Evolutionary conservation across 768 basidiomycete genomes (phyloP).

Genomic region (Neoboletus magnificus): DNA sequence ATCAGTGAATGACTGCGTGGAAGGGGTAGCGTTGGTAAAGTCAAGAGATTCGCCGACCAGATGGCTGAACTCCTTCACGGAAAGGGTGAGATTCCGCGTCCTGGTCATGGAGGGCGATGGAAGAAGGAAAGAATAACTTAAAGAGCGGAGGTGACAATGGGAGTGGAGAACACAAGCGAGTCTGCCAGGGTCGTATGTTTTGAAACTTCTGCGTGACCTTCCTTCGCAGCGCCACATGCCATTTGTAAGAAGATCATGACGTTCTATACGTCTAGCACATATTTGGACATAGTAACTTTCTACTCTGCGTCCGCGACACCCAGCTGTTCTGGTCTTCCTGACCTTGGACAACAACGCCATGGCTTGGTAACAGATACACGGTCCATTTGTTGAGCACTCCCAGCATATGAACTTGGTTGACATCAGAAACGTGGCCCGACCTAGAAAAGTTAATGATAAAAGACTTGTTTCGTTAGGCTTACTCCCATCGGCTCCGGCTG

Average conservation of each 20-base stretch:
- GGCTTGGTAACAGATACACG: not conserved
- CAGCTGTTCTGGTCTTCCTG: not conserved
- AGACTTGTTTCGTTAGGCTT: not conserved
- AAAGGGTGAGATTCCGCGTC: conserved; percentile 25
- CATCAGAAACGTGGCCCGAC: not conserved
- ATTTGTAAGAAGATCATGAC: conserved; percentile 12
- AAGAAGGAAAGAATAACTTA: not conserved
- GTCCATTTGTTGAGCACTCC: not conserved
- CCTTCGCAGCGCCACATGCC: not conserved
- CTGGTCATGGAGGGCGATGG: conserved; percentile 22
- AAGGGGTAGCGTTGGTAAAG: conserved; percentile 2
- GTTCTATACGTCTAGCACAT: not conserved
- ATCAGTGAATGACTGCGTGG: conserved; percentile 24
- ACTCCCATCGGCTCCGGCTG: not conserved
- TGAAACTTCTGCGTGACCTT: not conserved
- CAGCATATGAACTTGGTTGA: too few relatives aligned
- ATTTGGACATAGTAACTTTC: not conserved
- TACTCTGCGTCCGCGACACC: not conserved
- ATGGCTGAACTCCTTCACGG: conserved; percentile 33
- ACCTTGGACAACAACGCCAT: not conserved
- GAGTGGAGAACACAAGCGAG: conserved; percentile 6
- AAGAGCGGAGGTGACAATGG: conserved; percentile 4
- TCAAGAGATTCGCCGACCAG: conserved; percentile 35
- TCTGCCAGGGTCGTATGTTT: conserved; percentile 16
- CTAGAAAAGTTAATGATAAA: not conserved